Percentiles rank a stretch among this genome's conserved stretches.
These are phyloP conservation scores for Paracoccidioides lutzii DNA, from an alignment of 2,329 filamentous ascomycete genomes.

Conservation along the genomic window DNA sequence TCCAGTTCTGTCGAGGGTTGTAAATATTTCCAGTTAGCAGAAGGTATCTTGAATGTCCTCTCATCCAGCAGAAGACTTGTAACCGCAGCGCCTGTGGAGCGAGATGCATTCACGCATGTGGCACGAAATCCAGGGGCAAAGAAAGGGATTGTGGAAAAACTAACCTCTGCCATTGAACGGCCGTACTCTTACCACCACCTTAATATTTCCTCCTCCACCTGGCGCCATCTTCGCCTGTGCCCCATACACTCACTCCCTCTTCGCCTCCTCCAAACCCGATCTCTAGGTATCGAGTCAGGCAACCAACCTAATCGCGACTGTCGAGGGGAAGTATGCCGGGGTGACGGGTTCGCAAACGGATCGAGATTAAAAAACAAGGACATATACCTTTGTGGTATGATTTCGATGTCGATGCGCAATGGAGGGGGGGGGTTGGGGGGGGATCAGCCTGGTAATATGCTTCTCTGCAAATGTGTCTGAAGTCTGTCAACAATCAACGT, in stretches of 20 bases:
- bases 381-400: not conserved
- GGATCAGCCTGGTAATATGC: not conserved
- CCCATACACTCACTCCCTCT: conserved; percentile 23
- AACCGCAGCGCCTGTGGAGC: not conserved
- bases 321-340: not conserved
- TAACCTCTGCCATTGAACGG: conserved; percentile 93
- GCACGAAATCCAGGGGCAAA: not conserved
- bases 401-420: not conserved
- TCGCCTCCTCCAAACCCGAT: conserved; percentile 2
- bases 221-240: conserved; percentile 44
- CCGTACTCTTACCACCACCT: conserved; percentile 93
- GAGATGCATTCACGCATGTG: not conserved
- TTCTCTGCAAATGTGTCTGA: not conserved
- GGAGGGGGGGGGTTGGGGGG: too few relatives aligned
- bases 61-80: not conserved
- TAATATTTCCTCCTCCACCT: conserved; percentile 87
- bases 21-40: not conserved
- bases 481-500: conserved; percentile 1
- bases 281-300: not conserved
- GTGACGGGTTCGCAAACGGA: not conserved
- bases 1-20: conserved; percentile 56
- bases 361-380: not conserved
- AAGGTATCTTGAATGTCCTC: not conserved
- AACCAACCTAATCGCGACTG: not conserved
- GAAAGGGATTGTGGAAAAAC: conserved; percentile 6